Percentiles rank a stretch among this genome's conserved stretches.
Conservation (phyloP, 1,139 yeast species). For the Insectozyma bohioensis region DNA sequence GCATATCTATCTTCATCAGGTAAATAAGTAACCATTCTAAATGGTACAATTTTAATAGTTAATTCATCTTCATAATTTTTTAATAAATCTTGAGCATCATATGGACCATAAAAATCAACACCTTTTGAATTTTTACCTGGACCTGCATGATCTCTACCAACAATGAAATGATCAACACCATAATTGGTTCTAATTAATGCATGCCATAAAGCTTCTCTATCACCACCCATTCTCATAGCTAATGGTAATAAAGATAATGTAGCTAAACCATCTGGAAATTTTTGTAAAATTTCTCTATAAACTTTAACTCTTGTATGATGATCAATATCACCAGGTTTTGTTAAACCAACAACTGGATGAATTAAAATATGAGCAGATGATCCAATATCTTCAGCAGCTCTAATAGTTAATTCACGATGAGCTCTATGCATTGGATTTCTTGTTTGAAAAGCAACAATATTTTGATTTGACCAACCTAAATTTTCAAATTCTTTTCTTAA, state of each 20-base stretch:
- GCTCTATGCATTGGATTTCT: conserved; percentile 99
- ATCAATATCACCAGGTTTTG: conserved; percentile 97
- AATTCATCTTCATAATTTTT: conserved; percentile 74
- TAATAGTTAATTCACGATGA: conserved; percentile 90
- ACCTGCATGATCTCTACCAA: conserved; percentile 98
- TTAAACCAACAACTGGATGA: conserved; percentile 96
- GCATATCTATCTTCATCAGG: conserved; percentile 96
- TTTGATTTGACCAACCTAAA: conserved; percentile 72
- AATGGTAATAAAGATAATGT: conserved; percentile 83
- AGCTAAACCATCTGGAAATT: conserved; percentile 94
- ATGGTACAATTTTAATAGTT: conserved; percentile 88
- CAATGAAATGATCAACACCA: conserved; percentile 96
- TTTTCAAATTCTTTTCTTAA: conserved; percentile 78
- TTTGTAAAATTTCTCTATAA: conserved; percentile 85
- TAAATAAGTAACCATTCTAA: conserved; percentile 93
- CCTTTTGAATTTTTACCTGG: conserved; percentile 95
- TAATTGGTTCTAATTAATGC: conserved; percentile 94
- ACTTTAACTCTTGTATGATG: conserved; percentile 97
- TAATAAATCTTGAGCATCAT: conserved; percentile 91
- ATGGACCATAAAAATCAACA: conserved; percentile 93
- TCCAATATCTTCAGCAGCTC: conserved; percentile 72
- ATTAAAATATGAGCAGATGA: conserved; percentile 67
- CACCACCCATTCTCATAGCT: conserved; percentile 99
- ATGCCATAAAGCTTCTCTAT: conserved; percentile 98
- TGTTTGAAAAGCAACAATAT: conserved; percentile 95